phyloP scores from a whole-genome alignment of 2,329 filamentous ascomycete genomes.

The Neonectria ditissima region DNA sequence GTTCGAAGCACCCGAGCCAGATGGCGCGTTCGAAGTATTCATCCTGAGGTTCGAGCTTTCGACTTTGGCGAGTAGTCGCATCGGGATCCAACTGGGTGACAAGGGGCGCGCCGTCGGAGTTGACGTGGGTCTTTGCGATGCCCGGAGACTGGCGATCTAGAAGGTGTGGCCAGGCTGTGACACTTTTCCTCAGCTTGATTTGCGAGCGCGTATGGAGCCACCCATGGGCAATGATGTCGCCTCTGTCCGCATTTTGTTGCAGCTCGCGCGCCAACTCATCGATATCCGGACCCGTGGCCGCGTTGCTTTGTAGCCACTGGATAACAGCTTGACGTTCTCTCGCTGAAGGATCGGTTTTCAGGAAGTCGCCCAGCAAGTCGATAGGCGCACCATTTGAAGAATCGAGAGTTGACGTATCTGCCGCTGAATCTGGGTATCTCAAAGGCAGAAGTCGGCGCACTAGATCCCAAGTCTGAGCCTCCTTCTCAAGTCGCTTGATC shows the following conservation, averaged over 20 bases:
- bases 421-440: slow-evolving; percentile 63
- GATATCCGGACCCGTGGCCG: slow-evolving; percentile 77
- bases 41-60: slow-evolving; percentile 83
- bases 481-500: slow-evolving; percentile 74
- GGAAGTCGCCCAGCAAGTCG: slow-evolving; percentile 75
- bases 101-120: slow-evolving; percentile 71
- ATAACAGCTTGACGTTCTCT: slow-evolving; percentile 83
- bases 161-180: slow-evolving; percentile 74
- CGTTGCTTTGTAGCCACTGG: slow-evolving; percentile 86
- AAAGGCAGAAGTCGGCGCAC: slow-evolving; percentile 79
- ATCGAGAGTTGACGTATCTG: slow-evolving; percentile 49
- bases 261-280: slow-evolving; percentile 81
- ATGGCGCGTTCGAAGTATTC: slow-evolving; percentile 90
- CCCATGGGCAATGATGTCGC: slow-evolving; percentile 85
- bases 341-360: slow-evolving; percentile 78
- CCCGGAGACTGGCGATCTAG: slow-evolving; percentile 72
- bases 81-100: slow-evolving; percentile 94
- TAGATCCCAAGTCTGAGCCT: slow-evolving; percentile 92
- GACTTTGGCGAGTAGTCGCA: slow-evolving; percentile 81
- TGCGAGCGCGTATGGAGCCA: slow-evolving; percentile 92
- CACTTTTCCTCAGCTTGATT: slow-evolving; percentile 89
- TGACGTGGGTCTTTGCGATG: slow-evolving; percentile 67
- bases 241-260: slow-evolving; percentile 80
- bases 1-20: slow-evolving; percentile 94
- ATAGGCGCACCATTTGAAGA: slow-evolving; percentile 40